phyloP scores from a whole-genome alignment of 2,329 filamentous ascomycete genomes.

The Diaporthe citriasiana region DNA sequence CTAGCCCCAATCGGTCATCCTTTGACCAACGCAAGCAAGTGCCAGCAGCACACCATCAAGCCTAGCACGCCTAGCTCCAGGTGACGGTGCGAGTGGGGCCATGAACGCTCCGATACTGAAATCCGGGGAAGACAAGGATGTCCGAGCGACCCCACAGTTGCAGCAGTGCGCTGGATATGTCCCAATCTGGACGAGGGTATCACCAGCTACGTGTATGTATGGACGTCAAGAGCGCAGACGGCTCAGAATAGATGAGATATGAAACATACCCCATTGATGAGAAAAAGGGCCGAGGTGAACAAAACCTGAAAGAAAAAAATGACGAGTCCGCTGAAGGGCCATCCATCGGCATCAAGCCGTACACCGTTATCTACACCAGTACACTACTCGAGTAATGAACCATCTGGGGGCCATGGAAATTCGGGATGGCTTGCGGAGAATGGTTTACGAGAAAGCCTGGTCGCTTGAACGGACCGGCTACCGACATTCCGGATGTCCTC shows the following conservation, averaged over 20 bases:
- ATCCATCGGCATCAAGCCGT: neutral
- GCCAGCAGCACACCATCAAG: neutral
- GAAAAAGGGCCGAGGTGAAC: neutral
- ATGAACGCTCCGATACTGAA: slow-evolving; percentile 4
- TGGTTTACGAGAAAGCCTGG: too few species aligned
- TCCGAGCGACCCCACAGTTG: neutral
- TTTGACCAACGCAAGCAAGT: neutral
- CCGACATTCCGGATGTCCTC: slow-evolving; percentile 21
- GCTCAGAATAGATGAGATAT: neutral
- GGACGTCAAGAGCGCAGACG: neutral
- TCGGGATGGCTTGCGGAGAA: slow-evolving; percentile 3
- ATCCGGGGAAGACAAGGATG: slow-evolving; percentile 31
- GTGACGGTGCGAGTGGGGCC: neutral
- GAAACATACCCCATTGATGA: neutral
- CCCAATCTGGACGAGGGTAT: neutral
- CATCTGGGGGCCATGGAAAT: slow-evolving; percentile 7
- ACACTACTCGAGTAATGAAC: neutral
- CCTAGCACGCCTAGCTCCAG: neutral
- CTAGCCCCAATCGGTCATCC: neutral
- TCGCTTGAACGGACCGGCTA: slow-evolving; percentile 39
- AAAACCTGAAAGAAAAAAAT: neutral
- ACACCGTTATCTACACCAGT: too few species aligned
- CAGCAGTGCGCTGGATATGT: neutral
- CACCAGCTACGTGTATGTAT: neutral
- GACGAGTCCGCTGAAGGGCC: neutral